Evolutionary conservation across 192 early-diverging fungal genomes (phyloP).

Genomic region (Linnemannia zychae): DNA sequence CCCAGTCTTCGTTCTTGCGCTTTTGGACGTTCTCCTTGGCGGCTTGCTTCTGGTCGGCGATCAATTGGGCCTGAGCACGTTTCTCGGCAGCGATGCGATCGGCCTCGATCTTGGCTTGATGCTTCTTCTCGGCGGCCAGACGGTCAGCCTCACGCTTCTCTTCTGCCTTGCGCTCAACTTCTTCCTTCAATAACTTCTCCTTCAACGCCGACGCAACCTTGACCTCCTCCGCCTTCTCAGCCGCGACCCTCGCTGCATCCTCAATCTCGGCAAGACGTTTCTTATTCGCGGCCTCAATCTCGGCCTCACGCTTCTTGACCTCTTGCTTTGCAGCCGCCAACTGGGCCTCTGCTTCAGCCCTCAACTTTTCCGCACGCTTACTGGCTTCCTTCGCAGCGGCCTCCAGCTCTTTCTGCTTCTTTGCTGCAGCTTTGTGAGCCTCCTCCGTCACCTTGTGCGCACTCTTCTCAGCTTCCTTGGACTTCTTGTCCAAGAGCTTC

Average conservation of each 20-base stretch:
- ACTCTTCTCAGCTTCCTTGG: neutral
- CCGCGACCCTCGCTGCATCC: neutral
- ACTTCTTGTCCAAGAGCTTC: neutral
- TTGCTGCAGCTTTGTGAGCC: neutral
- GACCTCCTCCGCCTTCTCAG: neutral
- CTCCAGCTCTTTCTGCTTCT: constrained; percentile 17
- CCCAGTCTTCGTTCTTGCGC: neutral
- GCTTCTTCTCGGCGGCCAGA: constrained; percentile 1
- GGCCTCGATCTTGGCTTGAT: neutral
- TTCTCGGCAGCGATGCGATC: neutral
- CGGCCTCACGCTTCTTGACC: neutral
- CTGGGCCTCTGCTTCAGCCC: neutral
- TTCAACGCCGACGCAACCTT: constrained; percentile 11
- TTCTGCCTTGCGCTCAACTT: neutral
- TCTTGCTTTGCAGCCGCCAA: neutral
- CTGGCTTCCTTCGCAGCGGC: neutral
- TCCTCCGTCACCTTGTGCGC: neutral
- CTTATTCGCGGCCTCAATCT: neutral
- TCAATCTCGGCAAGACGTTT: constrained; percentile 13
- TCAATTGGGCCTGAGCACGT: neutral
- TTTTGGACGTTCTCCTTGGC: neutral
- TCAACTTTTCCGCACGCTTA: neutral
- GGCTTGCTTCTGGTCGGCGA: neutral
- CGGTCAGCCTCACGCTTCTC: constrained; percentile 15
- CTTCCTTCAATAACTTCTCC: neutral